These are phyloP conservation scores for Erythrophleum ivorense DNA, from an alignment of 331 rosid species.

Conservation along the genomic window DNA sequence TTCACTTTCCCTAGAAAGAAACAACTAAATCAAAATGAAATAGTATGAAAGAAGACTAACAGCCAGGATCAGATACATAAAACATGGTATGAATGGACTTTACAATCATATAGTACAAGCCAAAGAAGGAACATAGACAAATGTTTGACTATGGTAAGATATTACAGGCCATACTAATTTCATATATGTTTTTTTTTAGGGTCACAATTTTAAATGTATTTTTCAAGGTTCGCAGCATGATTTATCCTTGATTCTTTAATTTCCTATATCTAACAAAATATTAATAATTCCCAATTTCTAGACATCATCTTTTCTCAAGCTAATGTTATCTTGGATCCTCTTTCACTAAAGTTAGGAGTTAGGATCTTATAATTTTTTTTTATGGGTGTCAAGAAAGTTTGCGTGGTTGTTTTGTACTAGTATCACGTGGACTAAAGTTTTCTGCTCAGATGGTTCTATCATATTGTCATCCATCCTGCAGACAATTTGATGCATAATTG, in stretches of 20 bases:
- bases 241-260: neutral
- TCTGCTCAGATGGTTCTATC: no score
- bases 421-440: neutral
- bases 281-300: neutral
- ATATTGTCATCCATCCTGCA: no score
- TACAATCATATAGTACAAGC: neutral
- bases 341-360: neutral
- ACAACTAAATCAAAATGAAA: conserved; percentile 41
- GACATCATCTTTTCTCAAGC: neutral
- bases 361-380: neutral
- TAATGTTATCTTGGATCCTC: neutral
- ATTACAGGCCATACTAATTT: neutral
- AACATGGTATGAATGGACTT: neutral
- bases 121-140: neutral
- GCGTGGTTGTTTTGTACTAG: neutral
- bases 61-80: conserved; percentile 14
- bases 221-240: neutral
- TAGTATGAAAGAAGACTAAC: conserved; percentile 21
- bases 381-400: no score
- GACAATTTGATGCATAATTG: neutral
- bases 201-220: neutral
- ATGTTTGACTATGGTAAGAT: neutral
- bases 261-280: neutral
- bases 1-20: conserved; percentile 70
- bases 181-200: neutral